These are phyloP conservation scores for Nemophila menziesii DNA, from an alignment of 257 asterid genomes.

Conservation along the genomic window DNA sequence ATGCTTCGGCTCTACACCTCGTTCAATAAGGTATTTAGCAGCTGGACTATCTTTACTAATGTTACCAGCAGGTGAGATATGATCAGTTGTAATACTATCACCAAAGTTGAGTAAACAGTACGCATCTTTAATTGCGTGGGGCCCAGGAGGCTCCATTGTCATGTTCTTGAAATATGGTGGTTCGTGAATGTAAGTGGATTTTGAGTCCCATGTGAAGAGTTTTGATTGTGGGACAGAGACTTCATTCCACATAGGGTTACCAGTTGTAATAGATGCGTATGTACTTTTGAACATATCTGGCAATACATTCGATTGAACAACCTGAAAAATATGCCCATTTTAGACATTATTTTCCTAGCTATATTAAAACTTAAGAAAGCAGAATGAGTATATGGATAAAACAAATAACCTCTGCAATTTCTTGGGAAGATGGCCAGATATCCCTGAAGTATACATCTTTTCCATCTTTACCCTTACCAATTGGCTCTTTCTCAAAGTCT, in stretches of 20 bases:
- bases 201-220: slow-evolving; percentile 77
- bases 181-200: slow-evolving; percentile 85
- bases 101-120: slow-evolving; percentile 90
- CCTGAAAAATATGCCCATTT: slow-evolving; percentile 31
- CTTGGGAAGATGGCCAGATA: slow-evolving; percentile 90
- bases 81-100: slow-evolving; percentile 90
- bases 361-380: slow-evolving; percentile 5
- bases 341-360: slow-evolving; percentile 7
- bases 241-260: slow-evolving; percentile 90
- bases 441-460: slow-evolving; percentile 75
- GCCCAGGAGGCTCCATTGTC: slow-evolving; percentile 95
- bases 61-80: slow-evolving; percentile 95
- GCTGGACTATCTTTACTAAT: slow-evolving; percentile 94
- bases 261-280: slow-evolving; percentile 70
- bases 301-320: slow-evolving; percentile 77
- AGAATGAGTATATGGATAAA: slow-evolving; percentile 9
- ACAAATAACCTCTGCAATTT: slow-evolving; percentile 94
- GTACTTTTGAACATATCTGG: slow-evolving; percentile 97
- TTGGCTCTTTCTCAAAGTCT: slow-evolving; percentile 89
- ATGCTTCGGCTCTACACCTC: slow-evolving; percentile 73
- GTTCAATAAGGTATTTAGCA: slow-evolving; percentile 65
- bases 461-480: slow-evolving; percentile 85
- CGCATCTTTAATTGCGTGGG: slow-evolving; percentile 83
- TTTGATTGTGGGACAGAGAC: slow-evolving; percentile 52
- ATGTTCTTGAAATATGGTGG: slow-evolving; percentile 89